Percentiles rank a stretch among this genome's conserved stretches.
phyloP scores from a whole-genome alignment of 805 yeast genomes.

The Saturnispora mendoncae region DNA sequence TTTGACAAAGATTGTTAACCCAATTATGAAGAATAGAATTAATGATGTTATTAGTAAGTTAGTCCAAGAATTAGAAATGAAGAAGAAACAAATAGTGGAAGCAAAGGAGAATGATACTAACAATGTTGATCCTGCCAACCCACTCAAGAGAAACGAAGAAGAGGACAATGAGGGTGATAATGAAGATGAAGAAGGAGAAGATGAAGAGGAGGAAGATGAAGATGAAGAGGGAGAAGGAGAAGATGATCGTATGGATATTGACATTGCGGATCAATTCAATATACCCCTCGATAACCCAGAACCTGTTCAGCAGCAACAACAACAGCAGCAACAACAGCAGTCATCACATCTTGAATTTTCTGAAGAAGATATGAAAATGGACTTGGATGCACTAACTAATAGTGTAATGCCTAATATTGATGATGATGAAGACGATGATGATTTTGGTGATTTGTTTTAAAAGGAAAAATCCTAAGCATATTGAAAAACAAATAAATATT shows the following conservation, averaged over 20 bases:
- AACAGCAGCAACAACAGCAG: too few relatives aligned
- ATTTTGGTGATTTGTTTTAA: conserved; percentile 17
- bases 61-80: conserved; percentile 73
- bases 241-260: background rate
- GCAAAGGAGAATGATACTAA: conserved; percentile 28
- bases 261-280: background rate
- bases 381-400: background rate
- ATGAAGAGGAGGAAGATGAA: conserved; percentile 25
- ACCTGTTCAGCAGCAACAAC: too few relatives aligned
- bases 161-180: conserved; percentile 16
- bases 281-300: background rate
- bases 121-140: conserved; percentile 11
- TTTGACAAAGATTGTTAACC: conserved; percentile 65
- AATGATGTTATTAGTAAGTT: conserved; percentile 71
- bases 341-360: too few relatives aligned
- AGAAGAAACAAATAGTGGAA: conserved; percentile 49
- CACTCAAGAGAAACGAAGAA: conserved; percentile 9
- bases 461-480: too few relatives aligned
- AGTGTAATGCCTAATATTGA: background rate
- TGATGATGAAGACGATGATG: conserved; percentile 11
- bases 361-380: conserved; percentile 9
- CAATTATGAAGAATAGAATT: conserved; percentile 80
- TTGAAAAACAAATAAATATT: background rate
- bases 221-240: background rate
- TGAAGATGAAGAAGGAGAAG: conserved; percentile 19